A percentile compares a stretch with the other conserved stretches of the same genome.
phyloP scores from a whole-genome alignment of 441 rosid genomes.

The Syzygium malaccense region DNA sequence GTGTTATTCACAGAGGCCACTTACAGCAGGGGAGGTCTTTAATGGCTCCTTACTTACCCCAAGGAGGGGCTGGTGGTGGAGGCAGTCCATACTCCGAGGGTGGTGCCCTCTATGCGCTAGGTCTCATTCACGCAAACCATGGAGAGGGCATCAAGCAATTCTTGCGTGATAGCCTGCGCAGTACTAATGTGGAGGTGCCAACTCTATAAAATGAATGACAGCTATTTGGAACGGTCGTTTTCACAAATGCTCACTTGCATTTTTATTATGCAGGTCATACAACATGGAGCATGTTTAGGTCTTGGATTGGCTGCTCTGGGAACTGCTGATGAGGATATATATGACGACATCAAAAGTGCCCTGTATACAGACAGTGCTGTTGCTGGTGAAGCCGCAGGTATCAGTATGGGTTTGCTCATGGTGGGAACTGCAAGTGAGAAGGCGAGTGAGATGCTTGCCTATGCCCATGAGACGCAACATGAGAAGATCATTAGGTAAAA shows the following conservation, averaged over 20 bases:
- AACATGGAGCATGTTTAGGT: constrained; percentile 98
- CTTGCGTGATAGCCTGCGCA: constrained; percentile 78
- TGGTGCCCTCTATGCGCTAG: constrained; percentile 88
- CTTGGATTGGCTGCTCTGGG: constrained; percentile 98
- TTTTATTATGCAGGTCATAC: constrained; percentile 64
- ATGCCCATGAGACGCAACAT: constrained; percentile 97
- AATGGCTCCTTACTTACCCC: constrained; percentile 97
- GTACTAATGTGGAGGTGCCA: constrained; percentile 79
- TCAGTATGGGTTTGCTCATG: constrained; percentile 96
- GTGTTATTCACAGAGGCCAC: constrained; percentile 93
- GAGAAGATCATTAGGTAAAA: constrained; percentile 92
- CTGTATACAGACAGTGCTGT: constrained; percentile 91
- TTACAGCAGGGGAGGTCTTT: constrained; percentile 86
- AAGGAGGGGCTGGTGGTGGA: constrained; percentile 83
- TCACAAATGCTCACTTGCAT: neutral
- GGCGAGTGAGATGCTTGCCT: constrained; percentile 95
- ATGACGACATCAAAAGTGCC: constrained; percentile 76
- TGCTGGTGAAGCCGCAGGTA: constrained; percentile 99
- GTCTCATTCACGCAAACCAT: constrained; percentile 95
- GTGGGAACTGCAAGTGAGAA: constrained; percentile 98
- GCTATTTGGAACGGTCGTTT: neutral
- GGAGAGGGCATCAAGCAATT: constrained; percentile 97
- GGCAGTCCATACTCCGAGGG: constrained; percentile 98
- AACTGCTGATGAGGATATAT: constrained; percentile 94
- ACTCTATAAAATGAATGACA: neutral